Evolutionary conservation across 192 early-diverging fungal genomes (phyloP), one percentile per base, ranked within the genome.

Genomic region (Mortierella alpina): DNA sequence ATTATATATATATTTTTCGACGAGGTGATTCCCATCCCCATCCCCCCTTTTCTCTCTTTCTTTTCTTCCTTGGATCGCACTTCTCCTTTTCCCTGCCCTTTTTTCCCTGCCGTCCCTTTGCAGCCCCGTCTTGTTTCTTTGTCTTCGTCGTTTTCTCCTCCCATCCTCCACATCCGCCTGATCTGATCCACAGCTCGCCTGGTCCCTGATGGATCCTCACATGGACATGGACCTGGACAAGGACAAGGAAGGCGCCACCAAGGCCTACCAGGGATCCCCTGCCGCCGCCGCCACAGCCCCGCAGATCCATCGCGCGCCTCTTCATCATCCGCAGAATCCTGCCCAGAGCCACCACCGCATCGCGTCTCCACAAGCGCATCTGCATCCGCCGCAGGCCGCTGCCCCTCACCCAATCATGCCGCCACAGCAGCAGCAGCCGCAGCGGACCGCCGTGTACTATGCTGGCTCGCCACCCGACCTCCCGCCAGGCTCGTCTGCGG

Each of bases 361-460:
- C 66, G 23, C 73, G 53, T 64, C 70, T 18, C 62, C 70, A 17
- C 70, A 72, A 46, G 14, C 53, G 20, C 70, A 72, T 72, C 59
- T 59, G 14, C 69, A 63, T 11, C 45, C 62, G 8, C 70, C 63
- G 31, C 5, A 17, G 8, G 14, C 40, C 40, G 40, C 52, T 10
- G 54, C 60, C 7, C 18, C 48, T 15, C 60, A 64, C 50, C 55
- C 66, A 44, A 72, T 72, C 70, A 72, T 72, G 55, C 51, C 51
- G n/a, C 62, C 54, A 9, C 70, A 72, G 23, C 59, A 52, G 41
- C 69, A 67, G 50, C 70, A 72, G 23, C 59, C 44, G 41, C 69
- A 67, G 50, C n/a, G n/a, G 54, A 2, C 13, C 8, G 17, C 66
- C 17, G 17, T 50, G 7, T 66, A 66, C 42, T 74, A 74, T 14